Base-by-base conservation (phyloP, 1,139 yeast species). In the Candida tropicalis region DNA sequence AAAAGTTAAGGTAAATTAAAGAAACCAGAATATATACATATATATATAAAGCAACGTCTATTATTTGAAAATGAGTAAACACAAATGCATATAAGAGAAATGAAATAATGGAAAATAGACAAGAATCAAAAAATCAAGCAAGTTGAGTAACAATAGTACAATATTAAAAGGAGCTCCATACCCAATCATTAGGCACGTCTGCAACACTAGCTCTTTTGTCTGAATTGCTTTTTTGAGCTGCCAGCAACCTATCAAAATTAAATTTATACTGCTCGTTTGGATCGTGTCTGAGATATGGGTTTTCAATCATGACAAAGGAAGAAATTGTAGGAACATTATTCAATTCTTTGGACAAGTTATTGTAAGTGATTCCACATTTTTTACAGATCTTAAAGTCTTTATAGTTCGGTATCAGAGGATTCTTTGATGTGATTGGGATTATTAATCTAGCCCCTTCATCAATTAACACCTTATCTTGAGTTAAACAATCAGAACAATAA, bases 121-220 rank as follows among this genome's bases (percentile, higher is more conserved):
- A 7, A 28, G 15, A 28, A 12, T 11, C 13, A 6, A 20, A 9
- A 20, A 20, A 6, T 6, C 4, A 20, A 2, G 2, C 8, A 20
- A 20, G 23, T 20, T 2, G 2, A 6, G 3, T 20, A 20, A 20
- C 8, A 4, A 20, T 20, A 20, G 23, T 20, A 20, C 23, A 20
- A 11, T n/a, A 7, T 53, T 51, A 72, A 50, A 73, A 73, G 3
- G 76, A 69, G 51, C 76, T 70, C 77, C 78, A 73, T 25, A 66
- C 67, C 78, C 78, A 73, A 52, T 72, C 77, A 22, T 60, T 55
- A 1, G 71, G 69, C 9, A 65, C 65, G 12, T 59, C 65, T 25
- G 52, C 53, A 18, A 39, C 32, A 26, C 47, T 43, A 9, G 32
- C 18, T 32, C 41, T 23, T 13, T 44, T 42, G 13, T 41, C 45